Conservation (phyloP, 768 basidiomycete genomes). For the Hygrocybe coccinea region DNA sequence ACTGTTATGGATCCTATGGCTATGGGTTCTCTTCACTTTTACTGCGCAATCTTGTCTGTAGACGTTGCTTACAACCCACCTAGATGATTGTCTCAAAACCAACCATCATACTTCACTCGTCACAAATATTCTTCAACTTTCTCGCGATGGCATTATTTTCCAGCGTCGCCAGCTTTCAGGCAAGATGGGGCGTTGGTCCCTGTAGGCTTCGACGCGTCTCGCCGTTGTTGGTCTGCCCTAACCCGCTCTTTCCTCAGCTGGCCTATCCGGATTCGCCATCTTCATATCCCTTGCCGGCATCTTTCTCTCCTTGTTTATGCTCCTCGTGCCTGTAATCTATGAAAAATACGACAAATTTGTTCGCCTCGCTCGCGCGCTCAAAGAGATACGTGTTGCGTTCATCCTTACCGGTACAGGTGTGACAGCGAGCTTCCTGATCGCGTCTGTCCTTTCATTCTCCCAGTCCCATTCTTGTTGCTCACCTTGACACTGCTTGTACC, state of each 20-base stretch:
- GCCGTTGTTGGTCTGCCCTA: constrained; percentile 6
- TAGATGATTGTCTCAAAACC: constrained; percentile 89
- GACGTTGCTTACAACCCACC: constrained; percentile 13
- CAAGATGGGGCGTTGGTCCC: constrained; percentile 76
- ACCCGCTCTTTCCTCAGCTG: constrained; percentile 48
- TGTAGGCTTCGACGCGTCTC: constrained; percentile 52
- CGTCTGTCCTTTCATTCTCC: constrained; percentile 48
- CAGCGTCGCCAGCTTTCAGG: constrained; percentile 83
- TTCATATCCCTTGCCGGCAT: constrained; percentile 74
- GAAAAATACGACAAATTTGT: constrained; percentile 82
- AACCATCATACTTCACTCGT: constrained; percentile 67
- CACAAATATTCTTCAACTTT: constrained; percentile 90
- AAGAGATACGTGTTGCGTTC: constrained; percentile 77
- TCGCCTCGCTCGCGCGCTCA: constrained; percentile 72
- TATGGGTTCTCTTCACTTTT: constrained; percentile 49
- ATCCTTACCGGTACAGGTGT: constrained; percentile 74
- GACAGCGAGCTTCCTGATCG: constrained; percentile 63
- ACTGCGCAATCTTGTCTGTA: not conserved
- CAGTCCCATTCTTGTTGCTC: constrained; percentile 1
- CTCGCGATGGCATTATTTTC: constrained; percentile 89
- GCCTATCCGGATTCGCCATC: constrained; percentile 79
- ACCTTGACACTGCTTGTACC: constrained; percentile 1
- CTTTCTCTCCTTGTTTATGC: constrained; percentile 65
- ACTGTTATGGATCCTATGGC: constrained; percentile 59
- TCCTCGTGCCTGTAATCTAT: constrained; percentile 73